These are phyloP conservation scores for Epichloe bromicola DNA, from an alignment of 2,329 filamentous ascomycete genomes.

Conservation along the genomic window DNA sequence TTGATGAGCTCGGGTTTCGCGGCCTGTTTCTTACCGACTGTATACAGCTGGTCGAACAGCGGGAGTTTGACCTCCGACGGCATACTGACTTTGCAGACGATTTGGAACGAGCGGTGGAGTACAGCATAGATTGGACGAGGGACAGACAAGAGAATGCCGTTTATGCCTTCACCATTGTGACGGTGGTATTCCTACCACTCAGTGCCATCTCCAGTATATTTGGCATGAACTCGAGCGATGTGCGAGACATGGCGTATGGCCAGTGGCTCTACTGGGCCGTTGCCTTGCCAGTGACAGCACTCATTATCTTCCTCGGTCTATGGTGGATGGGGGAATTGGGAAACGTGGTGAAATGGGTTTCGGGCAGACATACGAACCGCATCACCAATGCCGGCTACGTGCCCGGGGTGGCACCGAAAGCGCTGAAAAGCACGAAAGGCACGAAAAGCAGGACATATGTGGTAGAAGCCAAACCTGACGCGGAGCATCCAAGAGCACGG, in stretches of 20 bases:
- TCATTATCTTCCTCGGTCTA: conserved; percentile 25
- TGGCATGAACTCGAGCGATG: conserved; percentile 39
- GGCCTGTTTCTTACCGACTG: conserved; percentile 28
- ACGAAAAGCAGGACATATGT: not conserved
- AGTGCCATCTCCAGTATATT: conserved; percentile 34
- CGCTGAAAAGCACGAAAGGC: not conserved
- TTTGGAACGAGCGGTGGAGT: conserved; percentile 17
- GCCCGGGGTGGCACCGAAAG: not conserved
- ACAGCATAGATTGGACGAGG: conserved; percentile 27
- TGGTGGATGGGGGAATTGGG: conserved; percentile 31
- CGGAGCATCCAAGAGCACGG: not conserved
- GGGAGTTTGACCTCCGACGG: conserved; percentile 20
- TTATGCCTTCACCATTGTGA: conserved; percentile 37
- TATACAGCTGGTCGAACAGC: conserved; percentile 22
- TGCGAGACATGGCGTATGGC: conserved; percentile 33
- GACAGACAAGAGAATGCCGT: conserved; percentile 34
- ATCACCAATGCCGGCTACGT: not conserved
- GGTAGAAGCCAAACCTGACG: not conserved
- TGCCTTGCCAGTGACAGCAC: conserved; percentile 31
- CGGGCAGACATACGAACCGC: conserved; percentile 7
- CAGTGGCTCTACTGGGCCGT: conserved; percentile 39
- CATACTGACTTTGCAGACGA: conserved; percentile 18
- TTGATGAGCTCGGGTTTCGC: conserved; percentile 24
- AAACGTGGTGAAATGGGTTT: conserved; percentile 18
- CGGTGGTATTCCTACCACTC: conserved; percentile 35